Evolutionary conservation across 1,284 basidiomycete species (phyloP).

Genomic region (Entoloma clypeatum): DNA sequence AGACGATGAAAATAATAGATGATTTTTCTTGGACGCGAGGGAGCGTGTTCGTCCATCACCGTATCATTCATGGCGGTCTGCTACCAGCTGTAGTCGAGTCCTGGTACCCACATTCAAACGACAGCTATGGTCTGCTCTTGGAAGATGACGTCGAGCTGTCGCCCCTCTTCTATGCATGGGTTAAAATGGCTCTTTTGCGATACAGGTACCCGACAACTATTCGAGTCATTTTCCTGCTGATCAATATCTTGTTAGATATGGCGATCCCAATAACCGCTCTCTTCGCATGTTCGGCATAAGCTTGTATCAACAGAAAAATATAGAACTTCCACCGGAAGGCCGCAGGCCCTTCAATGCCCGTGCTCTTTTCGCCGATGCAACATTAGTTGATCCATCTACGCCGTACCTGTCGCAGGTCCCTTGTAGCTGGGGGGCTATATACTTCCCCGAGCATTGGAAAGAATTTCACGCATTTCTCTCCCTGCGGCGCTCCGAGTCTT

Average conservation of each 20-base stretch:
- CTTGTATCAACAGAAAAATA: constrained; percentile 78
- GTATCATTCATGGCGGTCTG: constrained; percentile 71
- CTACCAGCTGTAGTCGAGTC: constrained; percentile 80
- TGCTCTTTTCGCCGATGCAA: constrained; percentile 44
- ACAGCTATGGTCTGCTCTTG: constrained; percentile 74
- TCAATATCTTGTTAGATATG: constrained; percentile 48
- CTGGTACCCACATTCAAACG: constrained; percentile 73
- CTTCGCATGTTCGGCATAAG: constrained; percentile 69
- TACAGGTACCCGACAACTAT: constrained; percentile 59
- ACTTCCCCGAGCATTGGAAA: constrained; percentile 82
- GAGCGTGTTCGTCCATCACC: constrained; percentile 55
- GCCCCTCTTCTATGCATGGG: constrained; percentile 79
- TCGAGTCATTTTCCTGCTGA: background rate
- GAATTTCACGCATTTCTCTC: constrained; percentile 78
- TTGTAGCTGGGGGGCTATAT: constrained; percentile 87
- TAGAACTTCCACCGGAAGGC: constrained; percentile 68
- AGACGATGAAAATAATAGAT: constrained; percentile 52
- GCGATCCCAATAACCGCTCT: constrained; percentile 34
- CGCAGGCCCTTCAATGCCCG: constrained; percentile 66
- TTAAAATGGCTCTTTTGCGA: constrained; percentile 67
- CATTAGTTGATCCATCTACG: constrained; percentile 42
- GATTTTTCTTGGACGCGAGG: constrained; percentile 60
- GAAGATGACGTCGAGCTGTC: constrained; percentile 85
- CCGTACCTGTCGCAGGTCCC: constrained; percentile 83
- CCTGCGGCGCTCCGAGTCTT: constrained; percentile 53